phyloP scores from a whole-genome alignment of 805 yeast species.

The Ogataea nitratoaversa region DNA sequence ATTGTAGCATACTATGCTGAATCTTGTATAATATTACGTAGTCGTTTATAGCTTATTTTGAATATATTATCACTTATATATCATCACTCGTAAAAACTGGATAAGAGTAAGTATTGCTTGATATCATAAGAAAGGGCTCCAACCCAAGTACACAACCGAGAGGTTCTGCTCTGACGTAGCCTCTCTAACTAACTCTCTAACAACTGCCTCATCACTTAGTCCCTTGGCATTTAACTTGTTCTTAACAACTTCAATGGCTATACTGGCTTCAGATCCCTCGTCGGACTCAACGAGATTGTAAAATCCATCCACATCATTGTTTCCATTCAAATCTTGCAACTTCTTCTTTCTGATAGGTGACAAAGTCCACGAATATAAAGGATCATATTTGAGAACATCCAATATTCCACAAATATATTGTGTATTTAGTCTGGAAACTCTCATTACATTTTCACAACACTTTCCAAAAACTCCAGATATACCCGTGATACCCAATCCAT shows the following conservation, averaged over 20 bases:
- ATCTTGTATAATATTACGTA: neutral
- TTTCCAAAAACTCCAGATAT: conserved; percentile 70
- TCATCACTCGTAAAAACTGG: neutral
- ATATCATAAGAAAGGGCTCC: conserved; percentile 68
- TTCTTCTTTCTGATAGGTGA: conserved; percentile 65
- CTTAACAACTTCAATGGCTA: conserved; percentile 70
- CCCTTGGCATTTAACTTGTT: conserved; percentile 64
- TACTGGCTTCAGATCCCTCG: conserved; percentile 64
- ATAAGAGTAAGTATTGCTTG: neutral
- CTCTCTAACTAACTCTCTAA: conserved; percentile 72
- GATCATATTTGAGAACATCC: conserved; percentile 87
- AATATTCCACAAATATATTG: conserved; percentile 75
- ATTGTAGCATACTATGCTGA: neutral
- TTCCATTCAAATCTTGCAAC: conserved; percentile 39
- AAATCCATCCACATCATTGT: conserved; percentile 14
- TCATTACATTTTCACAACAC: conserved; percentile 69
- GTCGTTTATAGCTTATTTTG: neutral
- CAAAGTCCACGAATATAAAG: conserved; percentile 85
- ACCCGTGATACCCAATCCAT: conserved; percentile 90
- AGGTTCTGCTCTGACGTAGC: conserved; percentile 68
- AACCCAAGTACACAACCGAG: conserved; percentile 74
- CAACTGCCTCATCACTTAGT: conserved; percentile 78
- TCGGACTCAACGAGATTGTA: conserved; percentile 22
- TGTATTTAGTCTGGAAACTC: conserved; percentile 58
- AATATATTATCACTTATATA: neutral